phyloP scores from a whole-genome alignment of 306 rosid species.

The Erythrophleum fordii region DNA sequence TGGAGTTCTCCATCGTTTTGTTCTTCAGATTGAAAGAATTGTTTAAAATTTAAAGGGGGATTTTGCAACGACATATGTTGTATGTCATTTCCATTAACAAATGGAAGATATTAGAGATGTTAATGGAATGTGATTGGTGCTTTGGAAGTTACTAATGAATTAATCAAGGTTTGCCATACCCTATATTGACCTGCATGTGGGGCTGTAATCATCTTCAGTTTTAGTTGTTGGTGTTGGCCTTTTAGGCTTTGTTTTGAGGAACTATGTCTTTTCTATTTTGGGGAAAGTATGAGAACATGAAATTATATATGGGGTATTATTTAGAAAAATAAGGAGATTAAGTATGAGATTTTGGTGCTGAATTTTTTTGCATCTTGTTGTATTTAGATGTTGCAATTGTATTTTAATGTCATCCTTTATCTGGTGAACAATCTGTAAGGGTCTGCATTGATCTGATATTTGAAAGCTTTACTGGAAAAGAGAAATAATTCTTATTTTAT shows the following conservation, averaged over 20 bases:
- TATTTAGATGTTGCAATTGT: not conserved
- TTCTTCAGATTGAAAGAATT: not conserved
- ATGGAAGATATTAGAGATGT: constrained; percentile 14
- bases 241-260: constrained; percentile 16
- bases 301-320: not conserved
- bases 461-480: constrained; percentile 14
- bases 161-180: constrained; percentile 13
- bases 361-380: not conserved
- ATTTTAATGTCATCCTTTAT: not conserved
- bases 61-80: not conserved
- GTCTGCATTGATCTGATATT: not conserved
- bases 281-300: not conserved
- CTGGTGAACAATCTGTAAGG: not conserved
- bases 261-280: not conserved
- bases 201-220: not conserved
- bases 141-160: constrained; percentile 1
- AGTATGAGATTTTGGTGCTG: constrained; percentile 3
- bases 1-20: not conserved
- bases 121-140: not conserved
- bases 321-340: not conserved
- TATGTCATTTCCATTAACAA: not conserved
- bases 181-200: constrained; percentile 22
- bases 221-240: not conserved
- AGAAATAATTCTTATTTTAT: constrained; percentile 8
- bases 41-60: not conserved